Conservation (phyloP, 2,329 filamentous ascomycete genomes). For the Talaromyces piceae region DNA sequence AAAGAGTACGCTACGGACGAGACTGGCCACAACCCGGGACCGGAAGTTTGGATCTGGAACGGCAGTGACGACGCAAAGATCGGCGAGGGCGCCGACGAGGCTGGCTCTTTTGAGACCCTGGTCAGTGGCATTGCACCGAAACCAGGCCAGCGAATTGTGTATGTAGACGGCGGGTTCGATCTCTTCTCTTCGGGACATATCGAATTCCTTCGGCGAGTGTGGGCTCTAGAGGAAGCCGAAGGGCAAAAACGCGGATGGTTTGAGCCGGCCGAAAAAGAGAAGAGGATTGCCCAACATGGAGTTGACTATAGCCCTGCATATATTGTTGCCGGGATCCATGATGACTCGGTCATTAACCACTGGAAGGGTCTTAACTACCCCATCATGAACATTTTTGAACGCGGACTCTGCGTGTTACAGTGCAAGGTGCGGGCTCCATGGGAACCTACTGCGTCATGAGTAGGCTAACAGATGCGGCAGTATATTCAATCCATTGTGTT, state of each 20-base stretch:
- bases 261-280: slow-evolving; percentile 53
- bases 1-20: slow-evolving; percentile 81
- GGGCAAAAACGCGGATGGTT: slow-evolving; percentile 69
- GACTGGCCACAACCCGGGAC: slow-evolving; percentile 68
- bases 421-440: slow-evolving; percentile 62
- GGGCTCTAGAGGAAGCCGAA: slow-evolving; percentile 62
- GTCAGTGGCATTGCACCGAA: slow-evolving; percentile 64
- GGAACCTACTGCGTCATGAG: not conserved
- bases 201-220: slow-evolving; percentile 77
- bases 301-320: slow-evolving; percentile 75
- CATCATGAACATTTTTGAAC: slow-evolving; percentile 99
- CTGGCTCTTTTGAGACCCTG: slow-evolving; percentile 59
- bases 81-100: slow-evolving; percentile 45
- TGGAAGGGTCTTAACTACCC: slow-evolving; percentile 98
- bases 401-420: slow-evolving; percentile 88
- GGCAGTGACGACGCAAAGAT: slow-evolving; percentile 30
- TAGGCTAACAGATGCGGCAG: slow-evolving; percentile 35
- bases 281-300: slow-evolving; percentile 56
- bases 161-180: slow-evolving; percentile 95
- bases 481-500: slow-evolving; percentile 86
- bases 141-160: slow-evolving; percentile 77
- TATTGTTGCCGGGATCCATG: slow-evolving; percentile 88
- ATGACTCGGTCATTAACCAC: slow-evolving; percentile 88
- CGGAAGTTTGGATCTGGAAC: slow-evolving; percentile 79
- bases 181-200: slow-evolving; percentile 96